These are phyloP conservation scores for Geosiphon pyriformis DNA, from an alignment of 192 early-diverging fungal genomes.

Conservation along the genomic window DNA sequence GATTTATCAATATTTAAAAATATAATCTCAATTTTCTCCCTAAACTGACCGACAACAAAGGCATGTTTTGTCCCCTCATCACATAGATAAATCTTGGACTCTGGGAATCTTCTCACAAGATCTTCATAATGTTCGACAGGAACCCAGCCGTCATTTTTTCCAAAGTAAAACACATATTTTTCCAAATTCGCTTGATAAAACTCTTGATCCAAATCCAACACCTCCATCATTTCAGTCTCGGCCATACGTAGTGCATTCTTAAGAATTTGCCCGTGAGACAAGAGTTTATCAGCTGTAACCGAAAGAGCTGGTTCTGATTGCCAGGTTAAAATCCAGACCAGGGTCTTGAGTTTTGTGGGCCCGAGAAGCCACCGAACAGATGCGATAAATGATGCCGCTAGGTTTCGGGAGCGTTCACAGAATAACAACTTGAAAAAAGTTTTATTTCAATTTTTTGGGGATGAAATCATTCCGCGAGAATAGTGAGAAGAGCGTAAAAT, in stretches of 20 bases:
- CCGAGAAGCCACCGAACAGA: constrained; percentile 21
- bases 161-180: constrained; percentile 78
- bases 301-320: constrained; percentile 41
- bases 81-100: constrained; percentile 63
- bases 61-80: constrained; percentile 72
- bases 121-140: constrained; percentile 60
- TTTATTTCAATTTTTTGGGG: too few relatives aligned
- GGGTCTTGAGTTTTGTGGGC: constrained; percentile 32
- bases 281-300: constrained; percentile 60
- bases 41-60: constrained; percentile 60
- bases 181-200: constrained; percentile 49
- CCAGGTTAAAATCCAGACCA: constrained; percentile 32
- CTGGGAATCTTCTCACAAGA: constrained; percentile 60
- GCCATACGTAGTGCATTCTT: constrained; percentile 68
- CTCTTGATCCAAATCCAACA: constrained; percentile 60
- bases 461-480: too few relatives aligned
- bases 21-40: neutral
- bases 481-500: neutral
- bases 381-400: constrained; percentile 26
- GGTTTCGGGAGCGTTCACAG: constrained; percentile 25
- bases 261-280: constrained; percentile 56
- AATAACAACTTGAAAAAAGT: neutral
- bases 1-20: neutral
- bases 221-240: constrained; percentile 64
- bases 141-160: constrained; percentile 69